Evolutionary conservation across 148 eudicot genomes (phyloP).

Genomic region (Gaultheria prostrata): DNA sequence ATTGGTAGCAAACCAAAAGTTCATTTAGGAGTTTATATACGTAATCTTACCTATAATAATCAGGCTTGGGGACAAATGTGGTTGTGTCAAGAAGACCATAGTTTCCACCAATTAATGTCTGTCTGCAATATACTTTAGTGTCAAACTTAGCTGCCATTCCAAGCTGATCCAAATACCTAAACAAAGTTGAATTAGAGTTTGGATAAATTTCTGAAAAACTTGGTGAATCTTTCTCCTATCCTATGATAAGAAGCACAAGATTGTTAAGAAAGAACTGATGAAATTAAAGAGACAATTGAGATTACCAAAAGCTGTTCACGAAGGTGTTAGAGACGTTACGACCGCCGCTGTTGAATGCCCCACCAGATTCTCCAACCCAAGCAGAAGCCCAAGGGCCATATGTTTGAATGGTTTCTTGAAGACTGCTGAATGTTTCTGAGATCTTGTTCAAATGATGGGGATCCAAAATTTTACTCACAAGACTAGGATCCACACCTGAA

Average conservation of each 20-base stretch:
- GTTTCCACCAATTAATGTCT: conserved; percentile 78
- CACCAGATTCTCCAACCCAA: conserved; percentile 98
- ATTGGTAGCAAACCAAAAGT: neutral
- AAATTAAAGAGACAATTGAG: neutral
- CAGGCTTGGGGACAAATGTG: conserved; percentile 80
- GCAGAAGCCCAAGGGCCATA: conserved; percentile 86
- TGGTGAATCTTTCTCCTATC: neutral
- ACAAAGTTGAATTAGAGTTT: neutral
- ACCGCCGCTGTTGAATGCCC: conserved; percentile 93
- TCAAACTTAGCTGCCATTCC: conserved; percentile 72
- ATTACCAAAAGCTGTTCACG: conserved; percentile 85
- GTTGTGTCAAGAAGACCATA: conserved; percentile 68
- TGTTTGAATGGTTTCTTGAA: conserved; percentile 42
- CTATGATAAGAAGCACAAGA: neutral
- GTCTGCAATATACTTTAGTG: conserved; percentile 85
- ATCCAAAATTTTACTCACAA: conserved; percentile 59
- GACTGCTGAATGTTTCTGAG: conserved; percentile 39
- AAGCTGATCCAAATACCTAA: conserved; percentile 85
- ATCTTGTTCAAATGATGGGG: conserved; percentile 51
- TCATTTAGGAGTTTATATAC: neutral
- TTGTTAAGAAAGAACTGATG: neutral
- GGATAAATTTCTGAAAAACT: neutral
- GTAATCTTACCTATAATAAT: conserved; percentile 63
- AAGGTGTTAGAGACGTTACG: conserved; percentile 63
- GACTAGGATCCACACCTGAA: conserved; percentile 73